Conservation (phyloP, 345 rosid genomes). For the Sisymbrium altissimum region DNA sequence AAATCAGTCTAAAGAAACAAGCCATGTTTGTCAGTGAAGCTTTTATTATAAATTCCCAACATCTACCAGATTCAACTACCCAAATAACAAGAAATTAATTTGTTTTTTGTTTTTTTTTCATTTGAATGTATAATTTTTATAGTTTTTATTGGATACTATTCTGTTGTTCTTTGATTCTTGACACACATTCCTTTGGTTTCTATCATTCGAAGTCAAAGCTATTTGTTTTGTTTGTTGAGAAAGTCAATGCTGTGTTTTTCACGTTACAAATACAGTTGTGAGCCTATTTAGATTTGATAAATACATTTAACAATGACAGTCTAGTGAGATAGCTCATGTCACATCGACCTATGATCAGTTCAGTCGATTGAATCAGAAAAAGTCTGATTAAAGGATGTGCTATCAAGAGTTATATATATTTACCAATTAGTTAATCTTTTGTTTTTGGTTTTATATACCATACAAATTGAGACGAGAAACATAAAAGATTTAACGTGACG, state of each 20-base stretch:
- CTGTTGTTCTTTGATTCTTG: not conserved
- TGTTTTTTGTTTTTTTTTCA: not conserved
- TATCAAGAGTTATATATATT: not conserved
- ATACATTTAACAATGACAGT: conserved; percentile 17
- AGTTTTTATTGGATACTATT: not conserved
- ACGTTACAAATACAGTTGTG: conserved; percentile 4
- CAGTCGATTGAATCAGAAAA: not conserved
- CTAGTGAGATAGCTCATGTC: conserved; percentile 4
- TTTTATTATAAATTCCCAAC: not conserved
- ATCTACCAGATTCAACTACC: not conserved
- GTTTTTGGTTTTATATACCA: not conserved
- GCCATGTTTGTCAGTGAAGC: not conserved
- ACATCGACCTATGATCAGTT: conserved; percentile 6
- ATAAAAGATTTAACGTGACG: not conserved
- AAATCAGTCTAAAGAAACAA: not conserved
- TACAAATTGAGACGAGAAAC: not conserved
- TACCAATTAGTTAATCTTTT: not conserved
- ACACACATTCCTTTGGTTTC: not conserved
- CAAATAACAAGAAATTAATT: not conserved
- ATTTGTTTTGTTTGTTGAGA: not conserved
- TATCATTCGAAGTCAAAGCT: conserved; percentile 4
- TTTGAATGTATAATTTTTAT: not conserved
- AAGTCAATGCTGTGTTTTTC: not conserved
- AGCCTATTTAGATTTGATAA: conserved; percentile 3
- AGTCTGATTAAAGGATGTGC: not conserved